These are phyloP conservation scores for Kappamyces sp. DNA, from an alignment of 192 early-diverging fungal species.

Conservation along the genomic window DNA sequence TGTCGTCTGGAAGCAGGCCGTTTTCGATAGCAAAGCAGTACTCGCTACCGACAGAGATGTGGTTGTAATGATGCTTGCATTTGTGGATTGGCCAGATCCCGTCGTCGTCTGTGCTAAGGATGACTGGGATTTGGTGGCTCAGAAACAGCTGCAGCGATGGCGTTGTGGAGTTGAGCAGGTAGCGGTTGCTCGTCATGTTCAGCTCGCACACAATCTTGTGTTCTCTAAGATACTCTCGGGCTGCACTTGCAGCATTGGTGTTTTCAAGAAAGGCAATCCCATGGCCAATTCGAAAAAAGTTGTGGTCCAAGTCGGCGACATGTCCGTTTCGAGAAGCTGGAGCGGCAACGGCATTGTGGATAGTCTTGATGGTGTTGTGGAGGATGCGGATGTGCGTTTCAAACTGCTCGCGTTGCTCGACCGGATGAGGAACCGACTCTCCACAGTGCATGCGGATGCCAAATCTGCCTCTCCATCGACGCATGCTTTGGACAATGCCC, in stretches of 20 bases:
- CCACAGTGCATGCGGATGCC: constrained; percentile 1
- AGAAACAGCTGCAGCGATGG: background rate
- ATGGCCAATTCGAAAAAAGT: background rate
- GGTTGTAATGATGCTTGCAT: background rate
- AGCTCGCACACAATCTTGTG: constrained; percentile 3
- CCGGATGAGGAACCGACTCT: background rate
- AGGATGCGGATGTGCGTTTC: background rate
- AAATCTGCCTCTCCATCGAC: background rate
- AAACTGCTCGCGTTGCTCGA: background rate
- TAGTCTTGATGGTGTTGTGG: no score
- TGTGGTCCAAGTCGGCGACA: background rate
- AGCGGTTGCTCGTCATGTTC: background rate
- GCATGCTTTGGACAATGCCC: background rate
- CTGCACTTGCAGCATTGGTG: background rate
- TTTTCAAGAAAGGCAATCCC: background rate
- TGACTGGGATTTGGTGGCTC: background rate
- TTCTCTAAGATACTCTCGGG: background rate
- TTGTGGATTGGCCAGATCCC: background rate
- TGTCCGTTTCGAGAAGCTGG: no score
- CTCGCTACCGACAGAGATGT: background rate
- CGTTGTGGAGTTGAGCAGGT: background rate
- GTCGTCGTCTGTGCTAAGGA: constrained; percentile 1
- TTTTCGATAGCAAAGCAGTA: constrained; percentile 1
- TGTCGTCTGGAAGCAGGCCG: background rate
- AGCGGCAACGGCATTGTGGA: no score